Conservation (phyloP, 495 filamentous ascomycete species). For the Neurospora sp. region DNA sequence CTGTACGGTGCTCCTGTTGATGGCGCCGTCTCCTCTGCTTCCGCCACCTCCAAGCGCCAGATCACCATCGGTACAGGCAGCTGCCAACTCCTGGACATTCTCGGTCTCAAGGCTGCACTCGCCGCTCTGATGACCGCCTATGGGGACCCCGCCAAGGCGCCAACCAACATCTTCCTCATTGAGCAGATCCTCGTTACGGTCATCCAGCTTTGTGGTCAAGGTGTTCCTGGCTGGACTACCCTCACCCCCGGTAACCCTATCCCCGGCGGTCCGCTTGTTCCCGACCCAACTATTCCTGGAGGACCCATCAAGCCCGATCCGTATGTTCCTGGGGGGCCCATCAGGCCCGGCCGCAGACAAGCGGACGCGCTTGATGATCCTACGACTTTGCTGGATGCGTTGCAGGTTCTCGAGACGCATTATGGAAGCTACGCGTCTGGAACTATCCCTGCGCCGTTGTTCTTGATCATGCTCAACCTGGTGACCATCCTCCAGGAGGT, state of each 20-base stretch:
- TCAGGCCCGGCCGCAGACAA: conserved; percentile 5
- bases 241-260: conserved; percentile 20
- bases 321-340: conserved; percentile 4
- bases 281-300: conserved; percentile 23
- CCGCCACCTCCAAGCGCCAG: conserved; percentile 17
- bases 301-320: conserved; percentile 13
- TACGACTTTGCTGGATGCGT: conserved; percentile 7
- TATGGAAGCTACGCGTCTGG: conserved; percentile 10
- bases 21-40: neutral
- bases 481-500: conserved; percentile 11
- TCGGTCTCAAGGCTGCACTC: conserved; percentile 11
- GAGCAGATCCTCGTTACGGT: conserved; percentile 16
- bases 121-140: conserved; percentile 10
- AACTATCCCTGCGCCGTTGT: conserved; percentile 12
- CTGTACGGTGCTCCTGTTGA: conserved; percentile 14
- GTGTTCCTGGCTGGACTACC: conserved; percentile 14
- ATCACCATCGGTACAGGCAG: conserved; percentile 14
- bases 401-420: conserved; percentile 10
- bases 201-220: conserved; percentile 14
- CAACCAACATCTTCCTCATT: conserved; percentile 10
- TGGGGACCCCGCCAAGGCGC: conserved; percentile 11
- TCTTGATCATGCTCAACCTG: conserved; percentile 10
- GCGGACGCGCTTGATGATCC: neutral
- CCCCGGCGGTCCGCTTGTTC: conserved; percentile 19
- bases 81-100: conserved; percentile 10